Base-by-base conservation (phyloP, 2,329 filamentous ascomycete genomes). In the Endoconidiophora polonica region DNA sequence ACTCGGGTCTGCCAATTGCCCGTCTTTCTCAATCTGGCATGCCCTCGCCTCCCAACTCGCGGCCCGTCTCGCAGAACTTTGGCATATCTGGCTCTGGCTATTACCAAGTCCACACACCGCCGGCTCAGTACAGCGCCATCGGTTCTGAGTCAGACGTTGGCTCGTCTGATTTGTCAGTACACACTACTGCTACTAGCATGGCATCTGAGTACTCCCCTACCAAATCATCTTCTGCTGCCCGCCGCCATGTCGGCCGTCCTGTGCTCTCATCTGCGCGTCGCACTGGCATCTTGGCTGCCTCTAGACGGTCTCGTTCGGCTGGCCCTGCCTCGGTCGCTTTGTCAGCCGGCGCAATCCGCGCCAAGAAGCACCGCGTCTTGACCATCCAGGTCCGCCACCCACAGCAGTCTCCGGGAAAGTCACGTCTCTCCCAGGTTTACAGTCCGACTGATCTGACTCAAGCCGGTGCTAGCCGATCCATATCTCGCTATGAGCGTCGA, bases 331-430 rank as follows among this genome's bases (percentile, higher is more conserved):
- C 49, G 2, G 36, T 46, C 12, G 29, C 44, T 16, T 49, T 46
- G 3, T 26, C 36, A 39, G 18, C 26, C 6, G 39, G 36, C 7
- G 20, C 22, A 4, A 48, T 38, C 38, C 38, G 49, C 16, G 16
- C 37, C 37, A 46, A 41, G 1, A 48, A 52, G 26, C 46, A 46
- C 37, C 50, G 50, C 4, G 50, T 52, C 20, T 24, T 52, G 22
- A 52, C 50, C 7, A 52, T 52, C 14, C 50, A 52, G 24, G 50
- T 52, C n/a, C 50, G 50, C 16, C 50, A 49, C 26, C 50, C 47
- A 6, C 29, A 44, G 22, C 5, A 33, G 26, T 44, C 49, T 16
- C 50, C 50, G 1, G 36, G 29, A 26, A 49, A 46, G 10, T 46
- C 46, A 9, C 46, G 37, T 16, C 37, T 49, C 12, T 49, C 46